These are phyloP conservation scores for Colletotrichum theobromicola DNA, from an alignment of 2,329 filamentous ascomycete genomes.

Conservation along the genomic window DNA sequence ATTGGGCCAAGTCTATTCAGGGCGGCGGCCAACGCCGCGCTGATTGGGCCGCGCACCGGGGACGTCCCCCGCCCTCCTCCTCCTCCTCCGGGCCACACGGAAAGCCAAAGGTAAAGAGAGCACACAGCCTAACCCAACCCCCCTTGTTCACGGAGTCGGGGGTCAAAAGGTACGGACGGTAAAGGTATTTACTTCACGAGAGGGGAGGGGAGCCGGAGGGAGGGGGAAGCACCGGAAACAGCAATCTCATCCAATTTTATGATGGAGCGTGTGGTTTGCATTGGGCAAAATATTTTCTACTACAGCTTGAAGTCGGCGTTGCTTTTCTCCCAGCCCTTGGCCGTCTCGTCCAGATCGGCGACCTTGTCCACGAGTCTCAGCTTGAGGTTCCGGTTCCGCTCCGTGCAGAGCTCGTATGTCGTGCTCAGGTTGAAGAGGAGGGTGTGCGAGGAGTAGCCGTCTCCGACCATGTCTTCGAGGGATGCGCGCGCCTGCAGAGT, in stretches of 20 bases:
- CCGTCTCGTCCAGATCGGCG: conserved; percentile 60
- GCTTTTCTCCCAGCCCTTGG: conserved; percentile 71
- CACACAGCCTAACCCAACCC: not conserved
- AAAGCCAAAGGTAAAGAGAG: not conserved
- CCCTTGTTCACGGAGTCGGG: not conserved
- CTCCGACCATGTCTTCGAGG: conserved; percentile 69
- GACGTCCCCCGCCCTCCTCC: no score
- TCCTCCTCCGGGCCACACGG: not conserved
- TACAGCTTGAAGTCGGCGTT: conserved; percentile 80
- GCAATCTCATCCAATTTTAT: not conserved
- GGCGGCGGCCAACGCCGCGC: not conserved
- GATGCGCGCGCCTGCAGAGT: conserved; percentile 63
- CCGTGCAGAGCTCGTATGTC: conserved; percentile 89
- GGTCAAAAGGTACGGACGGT: not conserved
- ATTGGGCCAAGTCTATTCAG: conserved; percentile 10
- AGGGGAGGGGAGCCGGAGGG: not conserved
- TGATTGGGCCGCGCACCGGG: not conserved
- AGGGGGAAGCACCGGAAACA: not conserved
- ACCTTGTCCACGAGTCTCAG: conserved; percentile 72
- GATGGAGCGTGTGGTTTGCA: not conserved
- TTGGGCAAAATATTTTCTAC: not conserved
- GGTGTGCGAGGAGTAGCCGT: conserved; percentile 73
- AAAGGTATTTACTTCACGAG: not conserved
- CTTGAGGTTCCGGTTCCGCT: conserved; percentile 75
- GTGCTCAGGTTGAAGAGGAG: conserved; percentile 90